These are phyloP conservation scores for Penicillium hesseltinei DNA, from an alignment of 2,329 filamentous ascomycete genomes.

Conservation along the genomic window DNA sequence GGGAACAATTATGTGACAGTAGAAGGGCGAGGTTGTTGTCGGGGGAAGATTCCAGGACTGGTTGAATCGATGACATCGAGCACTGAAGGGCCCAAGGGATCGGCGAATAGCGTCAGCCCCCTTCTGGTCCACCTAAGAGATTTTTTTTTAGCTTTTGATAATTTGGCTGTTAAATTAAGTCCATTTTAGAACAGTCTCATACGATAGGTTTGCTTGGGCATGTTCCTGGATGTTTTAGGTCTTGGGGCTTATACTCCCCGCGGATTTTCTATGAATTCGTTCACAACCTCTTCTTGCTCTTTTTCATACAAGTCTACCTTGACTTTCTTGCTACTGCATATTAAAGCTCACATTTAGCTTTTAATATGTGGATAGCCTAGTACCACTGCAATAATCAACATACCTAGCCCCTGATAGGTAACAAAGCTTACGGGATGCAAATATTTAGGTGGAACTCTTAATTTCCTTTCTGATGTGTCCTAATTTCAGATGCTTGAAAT, in stretches of 20 bases:
- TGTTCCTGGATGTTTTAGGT: not conserved
- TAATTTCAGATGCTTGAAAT: not conserved
- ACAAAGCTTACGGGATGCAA: not conserved
- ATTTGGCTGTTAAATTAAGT: not conserved
- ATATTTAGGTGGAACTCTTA: not conserved
- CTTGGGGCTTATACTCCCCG: not conserved
- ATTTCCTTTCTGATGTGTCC: not conserved
- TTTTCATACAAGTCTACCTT: not conserved
- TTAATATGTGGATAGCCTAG: not conserved
- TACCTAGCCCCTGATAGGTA: constrained; percentile 3
- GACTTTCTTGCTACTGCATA: not conserved
- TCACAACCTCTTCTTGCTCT: not conserved
- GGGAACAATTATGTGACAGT: constrained; percentile 42
- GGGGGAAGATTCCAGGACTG: constrained; percentile 27
- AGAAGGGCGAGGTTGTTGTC: constrained; percentile 14
- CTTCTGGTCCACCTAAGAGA: constrained; percentile 16
- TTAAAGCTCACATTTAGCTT: not conserved
- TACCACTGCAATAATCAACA: not conserved
- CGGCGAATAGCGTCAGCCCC: constrained; percentile 58
- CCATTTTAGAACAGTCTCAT: not conserved
- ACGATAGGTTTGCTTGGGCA: not conserved
- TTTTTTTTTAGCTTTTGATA: not conserved
- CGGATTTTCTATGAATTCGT: not conserved
- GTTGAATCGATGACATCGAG: constrained; percentile 37
- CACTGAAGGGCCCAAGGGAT: constrained; percentile 26